Evolutionary conservation across 345 rosid species (phyloP).

Genomic region (Murraya koenigii): DNA sequence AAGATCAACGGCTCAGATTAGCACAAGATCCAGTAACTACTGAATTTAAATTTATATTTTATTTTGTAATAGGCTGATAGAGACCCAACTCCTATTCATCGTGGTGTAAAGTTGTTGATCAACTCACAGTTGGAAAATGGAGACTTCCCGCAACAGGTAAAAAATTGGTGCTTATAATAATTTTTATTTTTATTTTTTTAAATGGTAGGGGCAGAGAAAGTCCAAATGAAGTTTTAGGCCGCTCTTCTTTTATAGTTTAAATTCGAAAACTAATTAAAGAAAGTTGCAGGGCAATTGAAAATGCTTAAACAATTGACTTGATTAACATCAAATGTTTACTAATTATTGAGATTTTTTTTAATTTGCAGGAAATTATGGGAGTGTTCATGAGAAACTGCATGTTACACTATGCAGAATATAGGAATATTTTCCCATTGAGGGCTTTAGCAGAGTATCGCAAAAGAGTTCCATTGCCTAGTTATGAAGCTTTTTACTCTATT

Average conservation of each 20-base stretch:
- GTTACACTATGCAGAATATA: constrained; percentile 41
- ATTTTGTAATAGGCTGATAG: constrained; percentile 35
- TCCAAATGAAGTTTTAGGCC: too few relatives aligned
- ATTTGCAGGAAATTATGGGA: constrained; percentile 40
- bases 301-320: too few relatives aligned
- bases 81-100: constrained; percentile 62
- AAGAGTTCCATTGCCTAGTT: constrained; percentile 21
- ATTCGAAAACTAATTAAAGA: too few relatives aligned
- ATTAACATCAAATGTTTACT: neutral
- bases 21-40: neutral
- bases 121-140: constrained; percentile 64
- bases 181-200: too few relatives aligned
- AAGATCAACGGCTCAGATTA: too few relatives aligned
- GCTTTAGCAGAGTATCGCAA: constrained; percentile 43
- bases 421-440: constrained; percentile 46
- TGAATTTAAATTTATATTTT: neutral
- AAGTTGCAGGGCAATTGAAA: too few relatives aligned
- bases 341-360: neutral
- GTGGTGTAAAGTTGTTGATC: constrained; percentile 63
- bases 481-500: neutral
- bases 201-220: too few relatives aligned
- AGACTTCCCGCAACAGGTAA: constrained; percentile 70
- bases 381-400: constrained; percentile 43
- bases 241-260: too few relatives aligned
- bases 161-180: too few relatives aligned